Conservation (phyloP, 345 rosid genomes). For the Pistacia integerrima region DNA sequence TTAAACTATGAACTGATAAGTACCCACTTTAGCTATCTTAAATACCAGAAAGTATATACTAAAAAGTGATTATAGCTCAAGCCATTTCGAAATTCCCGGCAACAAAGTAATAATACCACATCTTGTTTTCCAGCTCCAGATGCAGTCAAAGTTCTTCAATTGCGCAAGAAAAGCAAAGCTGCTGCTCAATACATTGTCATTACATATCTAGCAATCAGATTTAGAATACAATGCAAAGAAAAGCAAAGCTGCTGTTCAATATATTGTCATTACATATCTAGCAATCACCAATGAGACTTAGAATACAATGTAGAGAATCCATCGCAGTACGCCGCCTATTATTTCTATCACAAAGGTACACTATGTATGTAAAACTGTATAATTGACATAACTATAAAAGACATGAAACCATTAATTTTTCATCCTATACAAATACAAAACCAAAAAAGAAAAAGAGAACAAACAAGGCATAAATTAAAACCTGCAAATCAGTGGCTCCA, state of each 20-base stretch:
- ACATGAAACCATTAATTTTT: background rate
- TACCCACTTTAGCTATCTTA: too few species aligned
- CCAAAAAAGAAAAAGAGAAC: background rate
- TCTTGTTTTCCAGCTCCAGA: background rate
- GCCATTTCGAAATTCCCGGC: too few species aligned
- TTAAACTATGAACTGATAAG: too few species aligned
- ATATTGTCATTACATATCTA: background rate
- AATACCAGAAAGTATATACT: too few species aligned
- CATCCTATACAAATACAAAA: conserved; percentile 4
- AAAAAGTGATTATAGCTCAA: too few species aligned
- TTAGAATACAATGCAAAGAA: too few species aligned
- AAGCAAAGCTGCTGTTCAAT: too few species aligned
- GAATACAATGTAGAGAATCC: background rate
- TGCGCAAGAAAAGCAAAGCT: background rate
- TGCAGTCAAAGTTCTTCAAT: background rate
- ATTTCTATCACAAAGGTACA: background rate
- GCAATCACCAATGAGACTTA: background rate
- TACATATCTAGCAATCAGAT: too few species aligned
- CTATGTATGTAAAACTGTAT: background rate
- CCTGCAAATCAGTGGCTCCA: conserved; percentile 6
- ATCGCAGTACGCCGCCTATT: background rate
- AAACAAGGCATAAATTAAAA: background rate
- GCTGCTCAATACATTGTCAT: background rate
- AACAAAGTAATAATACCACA: too few species aligned
- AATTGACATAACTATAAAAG: background rate